Evolutionary conservation across 192 early-diverging fungal species (phyloP), one percentile per base, ranked within the genome.

Genomic region (Chytriomyces hyalinus): DNA sequence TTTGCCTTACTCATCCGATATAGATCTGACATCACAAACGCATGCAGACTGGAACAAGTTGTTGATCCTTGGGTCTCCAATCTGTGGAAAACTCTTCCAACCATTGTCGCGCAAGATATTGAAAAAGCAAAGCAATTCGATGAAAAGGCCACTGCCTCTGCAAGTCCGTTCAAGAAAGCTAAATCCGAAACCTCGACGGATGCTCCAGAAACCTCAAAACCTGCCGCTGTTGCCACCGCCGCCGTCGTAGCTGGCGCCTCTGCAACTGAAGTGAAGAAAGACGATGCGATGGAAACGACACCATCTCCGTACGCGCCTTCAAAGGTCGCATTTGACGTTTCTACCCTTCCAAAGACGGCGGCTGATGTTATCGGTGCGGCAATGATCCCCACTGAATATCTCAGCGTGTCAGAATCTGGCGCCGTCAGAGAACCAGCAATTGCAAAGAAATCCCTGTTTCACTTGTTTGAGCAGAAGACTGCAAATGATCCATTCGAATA

Each of bases 31-130:
- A 36, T 48, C 9, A 4, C 45, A 13, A 13, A 49, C 36, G 36
- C 36, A 36, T 11, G 45, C 65, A 93, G 92, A 7, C 79, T 98
- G 0, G 96, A 98, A 79, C 88, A 90, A 24, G 87, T 89, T 4
- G 93, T 98, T 1, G 96, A 98, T 83, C 92, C 94, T 47, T 98
- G 96, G 96, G 91, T 96, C 77, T 90, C 88, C 61, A 89, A 91
- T 2, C 70, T 98, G 24, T 98, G 96, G 96, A 78, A 84, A 3
- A 84, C 78, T 2, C 81, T 98, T 46, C 87, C 86, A 0, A 82
- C 85, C 15, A 84, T 81, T 65, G 85, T 87, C 3, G 79, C 78
- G 2, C 80, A 88, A 53, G 86, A 83, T 7, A 73, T 69, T 15
- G 82, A 80, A 22, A 78, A 80, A 45, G 69, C 77, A 24, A 49